phyloP scores from a whole-genome alignment of 495 filamentous ascomycete genomes.

The Xylaria longipes region DNA sequence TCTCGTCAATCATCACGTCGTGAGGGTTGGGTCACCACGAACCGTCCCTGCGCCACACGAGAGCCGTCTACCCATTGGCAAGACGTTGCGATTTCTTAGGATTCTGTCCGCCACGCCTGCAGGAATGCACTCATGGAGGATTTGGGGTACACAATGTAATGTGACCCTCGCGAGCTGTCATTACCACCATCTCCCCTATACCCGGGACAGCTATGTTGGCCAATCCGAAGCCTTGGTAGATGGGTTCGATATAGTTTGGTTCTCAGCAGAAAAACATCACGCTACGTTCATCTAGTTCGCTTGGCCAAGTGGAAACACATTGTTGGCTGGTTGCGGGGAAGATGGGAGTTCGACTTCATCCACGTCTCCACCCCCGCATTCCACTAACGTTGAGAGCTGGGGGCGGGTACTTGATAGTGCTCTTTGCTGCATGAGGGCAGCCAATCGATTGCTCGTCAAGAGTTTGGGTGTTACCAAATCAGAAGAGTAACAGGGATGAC shows the following conservation, averaged over 20 bases:
- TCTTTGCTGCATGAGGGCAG: slow-evolving; percentile 11
- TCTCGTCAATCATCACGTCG: background rate
- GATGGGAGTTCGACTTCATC: background rate
- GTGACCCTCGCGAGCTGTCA: slow-evolving; percentile 4
- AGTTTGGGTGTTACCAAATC: slow-evolving; percentile 19
- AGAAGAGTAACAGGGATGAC: slow-evolving; percentile 30
- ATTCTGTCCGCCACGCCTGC: background rate
- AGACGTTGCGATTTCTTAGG: background rate
- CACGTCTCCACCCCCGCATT: slow-evolving; percentile 28
- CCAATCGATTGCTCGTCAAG: slow-evolving; percentile 23
- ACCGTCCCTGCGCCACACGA: slow-evolving; percentile 16
- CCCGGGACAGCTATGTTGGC: background rate
- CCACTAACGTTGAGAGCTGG: slow-evolving; percentile 21
- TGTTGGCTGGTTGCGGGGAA: slow-evolving; percentile 15
- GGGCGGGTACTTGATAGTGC: slow-evolving; percentile 1
- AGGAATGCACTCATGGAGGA: background rate
- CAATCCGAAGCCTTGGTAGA: background rate
- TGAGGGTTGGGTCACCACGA: background rate
- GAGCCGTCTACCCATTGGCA: background rate
- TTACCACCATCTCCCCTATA: background rate
- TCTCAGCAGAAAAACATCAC: background rate
- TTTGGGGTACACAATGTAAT: slow-evolving; percentile 12
- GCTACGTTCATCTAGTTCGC: background rate
- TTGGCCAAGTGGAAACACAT: background rate
- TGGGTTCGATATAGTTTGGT: background rate